phyloP scores from a whole-genome alignment of 176 grass and related monocot species.

The Oryza meyeriana region DNA sequence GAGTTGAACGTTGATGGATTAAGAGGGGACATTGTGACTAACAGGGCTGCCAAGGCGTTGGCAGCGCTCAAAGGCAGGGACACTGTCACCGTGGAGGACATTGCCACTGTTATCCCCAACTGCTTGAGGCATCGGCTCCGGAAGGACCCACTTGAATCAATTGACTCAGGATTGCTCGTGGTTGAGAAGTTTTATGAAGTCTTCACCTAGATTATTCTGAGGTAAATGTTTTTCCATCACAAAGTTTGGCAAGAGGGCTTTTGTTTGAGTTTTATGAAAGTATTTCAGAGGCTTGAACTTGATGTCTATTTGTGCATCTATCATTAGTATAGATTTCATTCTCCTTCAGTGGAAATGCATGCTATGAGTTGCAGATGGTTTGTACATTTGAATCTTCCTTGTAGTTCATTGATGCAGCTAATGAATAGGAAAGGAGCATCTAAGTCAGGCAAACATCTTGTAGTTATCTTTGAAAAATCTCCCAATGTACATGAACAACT shows the following conservation, averaged over 20 bases:
- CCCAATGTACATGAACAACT: not conserved
- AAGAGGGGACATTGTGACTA: constrained; percentile 90
- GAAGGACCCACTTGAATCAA: constrained; percentile 93
- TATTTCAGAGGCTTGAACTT: constrained; percentile 15
- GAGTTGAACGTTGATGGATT: constrained; percentile 96
- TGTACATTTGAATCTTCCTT: constrained; percentile 5
- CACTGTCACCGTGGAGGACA: constrained; percentile 76
- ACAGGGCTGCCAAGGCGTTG: constrained; percentile 86
- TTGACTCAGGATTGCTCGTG: constrained; percentile 90
- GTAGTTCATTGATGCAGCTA: not conserved
- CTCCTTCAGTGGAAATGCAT: not conserved
- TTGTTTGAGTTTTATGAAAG: constrained; percentile 5
- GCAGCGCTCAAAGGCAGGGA: constrained; percentile 91
- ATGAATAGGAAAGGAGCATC: not conserved
- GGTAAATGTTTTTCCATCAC: constrained; percentile 37
- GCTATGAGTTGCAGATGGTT: not conserved
- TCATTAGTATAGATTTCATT: constrained; percentile 31
- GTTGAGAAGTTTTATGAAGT: constrained; percentile 98
- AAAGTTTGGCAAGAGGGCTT: constrained; percentile 17
- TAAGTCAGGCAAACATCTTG: not conserved
- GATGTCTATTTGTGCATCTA: constrained; percentile 22
- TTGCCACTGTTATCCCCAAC: constrained; percentile 92
- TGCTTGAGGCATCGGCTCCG: constrained; percentile 95
- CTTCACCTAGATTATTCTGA: constrained; percentile 58
- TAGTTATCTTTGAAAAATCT: not conserved